phyloP scores from a whole-genome alignment of 768 basidiomycete species.

The Gyrodon lividus region DNA sequence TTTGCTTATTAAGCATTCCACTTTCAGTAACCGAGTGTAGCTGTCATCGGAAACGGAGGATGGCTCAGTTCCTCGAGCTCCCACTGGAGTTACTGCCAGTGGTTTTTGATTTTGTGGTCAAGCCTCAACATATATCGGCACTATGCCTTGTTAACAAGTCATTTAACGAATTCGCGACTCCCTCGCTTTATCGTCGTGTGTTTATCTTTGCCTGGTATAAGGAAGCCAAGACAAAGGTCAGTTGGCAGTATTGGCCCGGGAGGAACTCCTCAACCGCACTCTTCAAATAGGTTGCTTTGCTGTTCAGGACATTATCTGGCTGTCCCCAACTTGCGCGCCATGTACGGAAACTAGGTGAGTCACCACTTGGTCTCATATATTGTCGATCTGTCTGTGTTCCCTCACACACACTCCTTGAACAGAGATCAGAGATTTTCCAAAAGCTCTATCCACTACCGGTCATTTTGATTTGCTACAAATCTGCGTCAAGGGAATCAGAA shows the following conservation, averaged over 20 bases:
- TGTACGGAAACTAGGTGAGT: slow-evolving; percentile 59
- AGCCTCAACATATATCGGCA: slow-evolving; percentile 49
- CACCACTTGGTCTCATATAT: neutral
- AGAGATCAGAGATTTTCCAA: slow-evolving; percentile 79
- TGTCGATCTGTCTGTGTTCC: neutral
- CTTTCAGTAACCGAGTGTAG: too few relatives aligned
- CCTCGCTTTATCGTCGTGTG: slow-evolving; percentile 55
- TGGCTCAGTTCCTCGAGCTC: slow-evolving; percentile 52
- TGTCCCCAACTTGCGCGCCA: slow-evolving; percentile 55
- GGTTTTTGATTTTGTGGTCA: slow-evolving; percentile 50
- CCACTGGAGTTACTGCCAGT: slow-evolving; percentile 64
- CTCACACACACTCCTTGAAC: slow-evolving; percentile 7
- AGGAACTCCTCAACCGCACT: neutral
- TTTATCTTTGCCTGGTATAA: slow-evolving; percentile 73
- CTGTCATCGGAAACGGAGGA: slow-evolving; percentile 11
- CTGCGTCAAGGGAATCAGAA: slow-evolving; percentile 52
- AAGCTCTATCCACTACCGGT: slow-evolving; percentile 35
- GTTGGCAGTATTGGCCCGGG: slow-evolving; percentile 4
- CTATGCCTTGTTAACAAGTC: slow-evolving; percentile 57
- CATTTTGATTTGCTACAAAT: slow-evolving; percentile 37
- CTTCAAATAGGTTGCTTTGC: slow-evolving; percentile 47
- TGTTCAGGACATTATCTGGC: slow-evolving; percentile 61
- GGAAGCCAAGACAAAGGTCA: slow-evolving; percentile 59
- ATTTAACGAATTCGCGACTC: slow-evolving; percentile 51
- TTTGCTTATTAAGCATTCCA: slow-evolving; percentile 30